phyloP scores from a whole-genome alignment of 768 basidiomycete genomes.

The Dictyophora rubrovolvata region DNA sequence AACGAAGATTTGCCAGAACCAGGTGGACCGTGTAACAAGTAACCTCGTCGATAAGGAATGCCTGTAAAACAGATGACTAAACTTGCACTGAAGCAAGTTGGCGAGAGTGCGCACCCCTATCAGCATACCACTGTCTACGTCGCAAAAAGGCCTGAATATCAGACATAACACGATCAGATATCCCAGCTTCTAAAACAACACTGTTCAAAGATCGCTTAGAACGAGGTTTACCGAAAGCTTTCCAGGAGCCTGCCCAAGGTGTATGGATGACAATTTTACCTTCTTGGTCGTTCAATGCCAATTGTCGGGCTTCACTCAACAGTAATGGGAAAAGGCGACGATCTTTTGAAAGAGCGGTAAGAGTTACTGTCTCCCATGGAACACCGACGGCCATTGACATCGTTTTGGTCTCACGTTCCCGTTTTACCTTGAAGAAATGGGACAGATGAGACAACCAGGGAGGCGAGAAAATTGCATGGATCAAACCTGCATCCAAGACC shows the following conservation, averaged over 20 bases:
- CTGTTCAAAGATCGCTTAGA: conserved; percentile 78
- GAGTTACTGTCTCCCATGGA: conserved; percentile 95
- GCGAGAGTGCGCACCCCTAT: conserved; percentile 56
- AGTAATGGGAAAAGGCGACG: conserved; percentile 69
- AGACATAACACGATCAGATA: conserved; percentile 72
- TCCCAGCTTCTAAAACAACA: conserved; percentile 75
- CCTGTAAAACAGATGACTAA: conserved; percentile 35
- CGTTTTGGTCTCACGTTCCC: conserved; percentile 87
- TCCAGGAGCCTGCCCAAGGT: conserved; percentile 95
- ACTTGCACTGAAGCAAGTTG: conserved; percentile 1
- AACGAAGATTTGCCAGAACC: conserved; percentile 98
- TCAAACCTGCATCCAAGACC: conserved; percentile 91
- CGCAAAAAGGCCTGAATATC: conserved; percentile 78
- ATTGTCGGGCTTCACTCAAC: conserved; percentile 79
- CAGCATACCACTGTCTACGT: conserved; percentile 89
- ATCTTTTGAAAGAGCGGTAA: conserved; percentile 87
- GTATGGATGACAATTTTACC: conserved; percentile 95
- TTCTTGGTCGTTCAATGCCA: conserved; percentile 78
- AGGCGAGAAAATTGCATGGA: not conserved
- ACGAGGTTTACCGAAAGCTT: conserved; percentile 87
- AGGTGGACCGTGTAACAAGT: conserved; percentile 90
- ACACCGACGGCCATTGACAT: conserved; percentile 85
- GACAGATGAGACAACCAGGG: not conserved
- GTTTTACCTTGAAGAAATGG: conserved; percentile 60
- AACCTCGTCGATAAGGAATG: conserved; percentile 94